phyloP scores from a whole-genome alignment of 1,139 yeast species.

The Magnusiomyces fungicola region DNA sequence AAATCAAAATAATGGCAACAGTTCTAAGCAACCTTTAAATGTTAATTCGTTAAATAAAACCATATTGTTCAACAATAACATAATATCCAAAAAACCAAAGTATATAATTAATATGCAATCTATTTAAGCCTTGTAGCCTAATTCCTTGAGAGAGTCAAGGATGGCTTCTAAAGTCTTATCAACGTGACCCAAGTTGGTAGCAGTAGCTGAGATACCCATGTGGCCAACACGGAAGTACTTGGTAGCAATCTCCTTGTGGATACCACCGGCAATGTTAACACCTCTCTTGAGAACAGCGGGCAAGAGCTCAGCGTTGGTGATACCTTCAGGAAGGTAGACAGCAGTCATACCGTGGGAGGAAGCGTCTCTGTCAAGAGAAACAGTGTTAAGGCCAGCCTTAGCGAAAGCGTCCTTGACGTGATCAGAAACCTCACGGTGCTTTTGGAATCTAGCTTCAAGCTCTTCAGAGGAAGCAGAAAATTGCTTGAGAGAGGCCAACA shows the following conservation, averaged over 20 bases:
- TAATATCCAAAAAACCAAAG: neutral
- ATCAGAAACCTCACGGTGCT: slow-evolving; percentile 56
- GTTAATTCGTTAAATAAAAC: neutral
- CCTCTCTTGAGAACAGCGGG: slow-evolving; percentile 56
- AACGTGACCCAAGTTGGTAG: slow-evolving; percentile 20
- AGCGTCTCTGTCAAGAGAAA: slow-evolving; percentile 50
- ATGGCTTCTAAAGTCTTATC: slow-evolving; percentile 11
- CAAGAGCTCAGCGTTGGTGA: slow-evolving; percentile 59
- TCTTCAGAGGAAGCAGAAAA: slow-evolving; percentile 48
- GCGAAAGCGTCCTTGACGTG: slow-evolving; percentile 53
- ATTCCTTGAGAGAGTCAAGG: slow-evolving; percentile 8
- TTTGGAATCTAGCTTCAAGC: slow-evolving; percentile 54
- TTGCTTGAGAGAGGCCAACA: slow-evolving; percentile 69
- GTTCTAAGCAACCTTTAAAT: too few species aligned
- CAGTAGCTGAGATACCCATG: slow-evolving; percentile 68
- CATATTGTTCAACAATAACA: neutral
- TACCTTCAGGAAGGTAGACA: slow-evolving; percentile 70
- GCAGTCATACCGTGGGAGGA: slow-evolving; percentile 90
- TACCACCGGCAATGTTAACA: slow-evolving; percentile 86
- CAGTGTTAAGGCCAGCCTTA: slow-evolving; percentile 56
- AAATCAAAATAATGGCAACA: slow-evolving; percentile 1
- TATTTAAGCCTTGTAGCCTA: slow-evolving; percentile 11
- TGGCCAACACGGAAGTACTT: slow-evolving; percentile 92
- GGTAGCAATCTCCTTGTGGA: slow-evolving; percentile 71
- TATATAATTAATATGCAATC: neutral